Conservation (phyloP, 2,329 filamentous ascomycete species). For the Elsinoe perseae region DNA sequence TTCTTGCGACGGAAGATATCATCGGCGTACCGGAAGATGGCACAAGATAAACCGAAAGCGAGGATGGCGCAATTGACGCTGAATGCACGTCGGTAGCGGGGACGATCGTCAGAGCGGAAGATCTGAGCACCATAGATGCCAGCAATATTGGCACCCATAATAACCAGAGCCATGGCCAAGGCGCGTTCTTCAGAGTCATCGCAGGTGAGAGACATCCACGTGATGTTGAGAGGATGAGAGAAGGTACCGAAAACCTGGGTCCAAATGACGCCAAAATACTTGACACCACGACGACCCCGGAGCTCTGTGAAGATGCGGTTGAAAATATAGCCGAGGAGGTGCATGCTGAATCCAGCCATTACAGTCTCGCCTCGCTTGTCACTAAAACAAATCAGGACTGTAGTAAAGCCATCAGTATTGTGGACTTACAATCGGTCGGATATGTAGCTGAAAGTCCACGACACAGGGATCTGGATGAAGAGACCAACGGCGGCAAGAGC, state of each 20-base stretch:
- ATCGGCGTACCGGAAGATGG: constrained; percentile 39
- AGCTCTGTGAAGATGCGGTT: constrained; percentile 47
- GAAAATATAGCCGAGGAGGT: constrained; percentile 47
- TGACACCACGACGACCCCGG: constrained; percentile 33
- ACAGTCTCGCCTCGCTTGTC: constrained; percentile 47
- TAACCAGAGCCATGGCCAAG: constrained; percentile 53
- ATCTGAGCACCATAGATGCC: constrained; percentile 56
- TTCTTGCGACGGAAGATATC: constrained; percentile 24
- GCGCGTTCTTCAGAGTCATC: constrained; percentile 51
- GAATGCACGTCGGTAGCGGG: constrained; percentile 47
- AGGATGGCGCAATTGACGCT: constrained; percentile 40
- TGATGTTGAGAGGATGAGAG: constrained; percentile 51
- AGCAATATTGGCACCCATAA: constrained; percentile 56
- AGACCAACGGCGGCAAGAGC: constrained; percentile 30
- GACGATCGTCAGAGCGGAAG: constrained; percentile 47
- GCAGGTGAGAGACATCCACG: constrained; percentile 52
- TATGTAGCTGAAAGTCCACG: constrained; percentile 45
- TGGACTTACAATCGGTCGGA: constrained; percentile 46
- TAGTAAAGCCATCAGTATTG: background rate
- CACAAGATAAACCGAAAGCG: constrained; percentile 36
- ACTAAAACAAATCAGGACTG: constrained; percentile 22
- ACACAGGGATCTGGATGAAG: constrained; percentile 40
- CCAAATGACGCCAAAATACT: constrained; percentile 51
- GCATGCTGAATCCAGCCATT: constrained; percentile 41
- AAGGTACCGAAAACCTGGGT: constrained; percentile 50